Conservation (phyloP, 2,329 filamentous ascomycete species). For the Alternaria burnsii region DNA sequence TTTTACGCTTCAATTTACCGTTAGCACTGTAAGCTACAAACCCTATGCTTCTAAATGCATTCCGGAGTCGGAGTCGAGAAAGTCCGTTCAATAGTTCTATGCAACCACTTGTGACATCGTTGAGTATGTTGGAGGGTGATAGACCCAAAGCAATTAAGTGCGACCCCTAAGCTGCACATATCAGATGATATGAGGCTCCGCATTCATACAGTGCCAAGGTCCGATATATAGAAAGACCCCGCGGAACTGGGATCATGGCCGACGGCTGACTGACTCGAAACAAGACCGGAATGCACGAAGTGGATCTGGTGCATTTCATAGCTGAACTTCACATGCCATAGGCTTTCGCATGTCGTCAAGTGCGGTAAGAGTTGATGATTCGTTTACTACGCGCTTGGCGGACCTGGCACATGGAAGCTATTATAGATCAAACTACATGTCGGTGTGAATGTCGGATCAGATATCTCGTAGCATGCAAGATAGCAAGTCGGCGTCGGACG, state of each 20-base stretch:
- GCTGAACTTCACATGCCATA: conserved; percentile 3
- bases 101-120: neutral
- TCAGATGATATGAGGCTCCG: conserved; percentile 13
- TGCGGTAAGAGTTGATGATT: neutral
- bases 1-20: neutral
- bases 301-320: conserved; percentile 14
- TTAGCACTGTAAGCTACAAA: neutral
- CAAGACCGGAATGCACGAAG: conserved; percentile 17
- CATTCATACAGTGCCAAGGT: conserved; percentile 17
- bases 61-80: neutral
- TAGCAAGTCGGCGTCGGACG: conserved; percentile 12
- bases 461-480: conserved; percentile 3
- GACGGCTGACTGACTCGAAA: conserved; percentile 15
- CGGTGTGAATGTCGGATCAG: conserved; percentile 26
- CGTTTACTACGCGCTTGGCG: neutral
- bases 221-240: conserved; percentile 7
- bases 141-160: neutral
- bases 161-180: neutral
- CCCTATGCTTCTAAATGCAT: neutral
- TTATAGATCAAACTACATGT: neutral
- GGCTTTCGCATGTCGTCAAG: neutral
- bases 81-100: neutral
- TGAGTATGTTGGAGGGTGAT: neutral
- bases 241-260: conserved; percentile 17
- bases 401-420: neutral